phyloP scores from a whole-genome alignment of 148 eudicot genomes.

The Nyssa sinensis region DNA sequence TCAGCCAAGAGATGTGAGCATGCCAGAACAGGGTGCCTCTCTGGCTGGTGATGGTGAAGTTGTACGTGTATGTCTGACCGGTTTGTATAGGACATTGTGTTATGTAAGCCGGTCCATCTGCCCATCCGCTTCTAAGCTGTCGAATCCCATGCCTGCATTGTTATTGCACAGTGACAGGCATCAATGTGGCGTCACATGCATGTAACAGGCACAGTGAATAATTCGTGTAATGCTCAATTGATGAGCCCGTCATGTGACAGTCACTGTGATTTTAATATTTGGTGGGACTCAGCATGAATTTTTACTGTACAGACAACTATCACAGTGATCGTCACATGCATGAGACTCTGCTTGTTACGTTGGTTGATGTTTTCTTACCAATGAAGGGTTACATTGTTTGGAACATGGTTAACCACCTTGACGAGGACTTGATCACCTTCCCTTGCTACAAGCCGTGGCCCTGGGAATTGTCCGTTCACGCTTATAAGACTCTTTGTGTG shows the following conservation, averaged over 20 bases:
- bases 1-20: constrained; percentile 14
- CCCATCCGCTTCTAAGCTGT: constrained; percentile 11
- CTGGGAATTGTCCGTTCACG: constrained; percentile 12
- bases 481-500: constrained; percentile 12
- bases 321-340: too few species aligned
- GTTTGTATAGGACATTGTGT: constrained; percentile 19
- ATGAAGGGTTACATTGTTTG: constrained; percentile 9
- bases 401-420: constrained; percentile 19
- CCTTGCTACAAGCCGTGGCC: constrained; percentile 10
- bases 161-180: too few species aligned
- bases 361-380: constrained; percentile 5
- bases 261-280: too few species aligned
- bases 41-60: constrained; percentile 12
- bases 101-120: constrained; percentile 15
- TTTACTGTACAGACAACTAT: too few species aligned
- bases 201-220: too few species aligned
- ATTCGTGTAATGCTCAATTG: too few species aligned
- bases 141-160: constrained; percentile 14
- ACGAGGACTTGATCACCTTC: constrained; percentile 18
- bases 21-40: constrained; percentile 17
- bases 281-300: too few species aligned
- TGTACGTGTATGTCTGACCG: constrained; percentile 16
- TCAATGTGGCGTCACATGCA: too few species aligned
- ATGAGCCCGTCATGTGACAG: too few species aligned
- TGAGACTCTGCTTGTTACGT: too few species aligned